Evolutionary conservation across 768 basidiomycete species (phyloP), one percentile per base, ranked within the genome.

Genomic region (Coprinopsis marcescibilis): DNA sequence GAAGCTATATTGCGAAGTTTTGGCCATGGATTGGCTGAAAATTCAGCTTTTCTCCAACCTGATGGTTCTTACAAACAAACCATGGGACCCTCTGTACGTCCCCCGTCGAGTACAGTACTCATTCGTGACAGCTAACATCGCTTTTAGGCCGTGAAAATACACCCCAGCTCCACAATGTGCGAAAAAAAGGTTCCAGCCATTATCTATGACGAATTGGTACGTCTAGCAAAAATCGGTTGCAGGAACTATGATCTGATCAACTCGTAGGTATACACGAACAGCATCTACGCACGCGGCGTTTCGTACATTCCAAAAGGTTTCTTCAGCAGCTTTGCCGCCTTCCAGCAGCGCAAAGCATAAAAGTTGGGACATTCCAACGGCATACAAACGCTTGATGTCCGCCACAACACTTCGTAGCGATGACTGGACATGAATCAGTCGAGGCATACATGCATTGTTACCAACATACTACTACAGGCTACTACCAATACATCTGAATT

Each of bases 271-370:
- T 81, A 83, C 57, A 92, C 90, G 13, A 86, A 76, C 49, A 81
- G 83, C 46, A 82, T 89, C 32, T 98, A 94, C 56, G 94, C 93
- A 2, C 82, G 94, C 2, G 87, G 85, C n/a, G 94, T 95, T 10
- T 94, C 93, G 0, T 69, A 79, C 1, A 78, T 97, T 30, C 80
- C 84, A 3, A 83, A 83, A 42, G 65, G 58, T 52, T 69, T 71
- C 35, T 71, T 72, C 54, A 58, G 60, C 3, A 61, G 49, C 25
- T 60, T 64, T 30, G 61, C 63, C 19, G 63, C 65, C 17, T 60
- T 70, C 19, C 65, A 54, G 44, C 61, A 65, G 41, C 54, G 68
- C 36, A 53, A 55, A 46, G 64, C 65, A 43, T 62, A 51, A 55
- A n/a, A n/a, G n/a, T n/a, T n/a, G n/a, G n/a, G n/a, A n/a, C n/a